Base-by-base conservation (phyloP, 2,329 filamentous ascomycete species). In the Monosporascus sp. region DNA sequence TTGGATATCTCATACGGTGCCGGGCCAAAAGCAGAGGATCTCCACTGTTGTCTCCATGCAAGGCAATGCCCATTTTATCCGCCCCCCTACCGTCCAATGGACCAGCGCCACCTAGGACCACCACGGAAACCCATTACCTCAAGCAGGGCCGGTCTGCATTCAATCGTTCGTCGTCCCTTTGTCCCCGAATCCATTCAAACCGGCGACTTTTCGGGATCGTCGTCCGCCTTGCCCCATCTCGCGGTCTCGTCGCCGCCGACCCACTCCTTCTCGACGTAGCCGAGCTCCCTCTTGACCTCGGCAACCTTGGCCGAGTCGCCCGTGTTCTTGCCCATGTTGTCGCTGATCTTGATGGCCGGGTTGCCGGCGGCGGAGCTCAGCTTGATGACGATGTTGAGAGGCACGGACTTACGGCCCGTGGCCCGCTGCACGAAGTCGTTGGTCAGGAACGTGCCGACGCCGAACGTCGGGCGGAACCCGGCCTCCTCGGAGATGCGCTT, bases 361-460 rank as follows among this genome's bases (percentile, higher is more conserved):
- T 86, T 82, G 6, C 92, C 92, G 15, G 78, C 83, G 0, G 91
- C 94, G 9, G 89, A 91, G 57, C 89, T 90, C 56, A 99, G 80
- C 74, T 99, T 99, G 74, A 99, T 97, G 61, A 99, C 94, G 64
- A 99, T 99, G 65, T 99, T 99, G 51, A 99, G 75, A 0, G 94
- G 94, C 17, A 86, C 83, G 0, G 92, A 97, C 72, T 97, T 97
- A 61, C 85, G 84, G 39, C 86, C 86, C 1, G 86, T 88, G 37
- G 78, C 83, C 56, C 81, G 74, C 59, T 88, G 83, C n/a, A 74
- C 75, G 68, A 94, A 99, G 70, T 99, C 94, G 66, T 99, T 97
- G 4, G 94, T 99, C 63, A 99, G 80, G 72, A 90, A 97, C 0
- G 94, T 99, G 5, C 94, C 94, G 1, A 99, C 89, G 56, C 94